Evolutionary conservation across 805 yeast species (phyloP).

Genomic region (Ogataea methylovora): DNA sequence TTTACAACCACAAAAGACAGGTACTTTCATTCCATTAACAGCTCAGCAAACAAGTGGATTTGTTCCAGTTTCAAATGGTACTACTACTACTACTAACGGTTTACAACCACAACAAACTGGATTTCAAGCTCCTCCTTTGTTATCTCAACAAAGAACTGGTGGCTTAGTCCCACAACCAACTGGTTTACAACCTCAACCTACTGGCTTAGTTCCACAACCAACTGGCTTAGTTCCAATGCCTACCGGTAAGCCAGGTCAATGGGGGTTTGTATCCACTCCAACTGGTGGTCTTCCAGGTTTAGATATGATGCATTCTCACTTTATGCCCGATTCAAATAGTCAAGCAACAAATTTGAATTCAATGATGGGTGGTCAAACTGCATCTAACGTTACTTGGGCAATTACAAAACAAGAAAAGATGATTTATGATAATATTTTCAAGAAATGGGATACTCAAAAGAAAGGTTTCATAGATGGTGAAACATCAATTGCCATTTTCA

Average conservation of each 20-base stretch:
- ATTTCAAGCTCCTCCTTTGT: slow-evolving; percentile 25
- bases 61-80: slow-evolving; percentile 11
- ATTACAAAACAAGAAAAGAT: slow-evolving; percentile 83
- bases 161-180: slow-evolving; percentile 11
- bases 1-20: slow-evolving; percentile 64
- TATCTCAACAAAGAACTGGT: slow-evolving; percentile 64
- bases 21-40: slow-evolving; percentile 44
- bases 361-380: slow-evolving; percentile 21
- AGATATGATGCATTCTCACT: slow-evolving; percentile 58
- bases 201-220: slow-evolving; percentile 32
- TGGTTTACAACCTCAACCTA: slow-evolving; percentile 20
- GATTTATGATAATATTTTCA: slow-evolving; percentile 80
- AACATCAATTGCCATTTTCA: slow-evolving; percentile 77
- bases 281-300: slow-evolving; percentile 67
- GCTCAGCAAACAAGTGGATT: slow-evolving; percentile 25
- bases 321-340: slow-evolving; percentile 44
- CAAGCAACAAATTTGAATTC: slow-evolving; percentile 20
- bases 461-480: slow-evolving; percentile 72
- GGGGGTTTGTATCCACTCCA: slow-evolving; percentile 70
- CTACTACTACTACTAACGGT: slow-evolving; percentile 15
- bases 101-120: slow-evolving; percentile 13
- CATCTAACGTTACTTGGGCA: slow-evolving; percentile 65
- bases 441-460: slow-evolving; percentile 70
- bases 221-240: slow-evolving; percentile 45
- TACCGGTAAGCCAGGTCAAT: slow-evolving; percentile 65